Base-by-base conservation (phyloP, 768 basidiomycete species). In the Serendipita indica region DNA sequence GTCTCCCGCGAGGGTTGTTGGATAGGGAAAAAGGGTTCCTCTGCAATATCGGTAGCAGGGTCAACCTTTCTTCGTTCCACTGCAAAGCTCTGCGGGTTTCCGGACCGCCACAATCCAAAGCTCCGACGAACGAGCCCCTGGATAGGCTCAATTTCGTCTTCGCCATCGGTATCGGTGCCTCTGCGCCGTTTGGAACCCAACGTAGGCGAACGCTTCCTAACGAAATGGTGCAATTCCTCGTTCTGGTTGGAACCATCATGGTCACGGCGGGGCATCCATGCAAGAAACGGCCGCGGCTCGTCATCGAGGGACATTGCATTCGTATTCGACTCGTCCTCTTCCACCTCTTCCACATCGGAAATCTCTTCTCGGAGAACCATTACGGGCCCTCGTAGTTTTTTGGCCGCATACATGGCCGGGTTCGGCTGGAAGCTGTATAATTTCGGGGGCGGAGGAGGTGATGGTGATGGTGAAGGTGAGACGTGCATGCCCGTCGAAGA, bases 361-460 rank as follows among this genome's bases (percentile, higher is more conserved):
- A 54, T 30, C 49, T 54, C 49, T 28, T 54, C 49, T 12, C 49
- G 49, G 10, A 54, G 49, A 18, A 54, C 49, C 49, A 54, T 54
- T 18, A 54, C 49, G 7, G 49, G 49, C 3, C 49, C 49, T 4
- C 49, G 49, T 3, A 54, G 49, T 32, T 54, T 54, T n/a, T 54
- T 54, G 10, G 49, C 49, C 49, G 49, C 49, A 54, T 27, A 54
- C 49, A 54, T 54, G 7, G 49, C 49, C 6, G 49, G 49, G 30
- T 54, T 54, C 16, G 49, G 49, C 22, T 54, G 49, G 30, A 54
- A 30, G n/a, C 49, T 32, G n/a, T 27, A 54, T 28, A 54, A 30
- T 28, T 14, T 54, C 10, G 49, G 49, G 1, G 49, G 22, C 3
- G 49, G 49, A 54, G 49, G 49, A 7, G 49, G 41, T 25, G 41